Conservation (phyloP, 2,329 filamentous ascomycete species). For the Thelonectria discophora region DNA sequence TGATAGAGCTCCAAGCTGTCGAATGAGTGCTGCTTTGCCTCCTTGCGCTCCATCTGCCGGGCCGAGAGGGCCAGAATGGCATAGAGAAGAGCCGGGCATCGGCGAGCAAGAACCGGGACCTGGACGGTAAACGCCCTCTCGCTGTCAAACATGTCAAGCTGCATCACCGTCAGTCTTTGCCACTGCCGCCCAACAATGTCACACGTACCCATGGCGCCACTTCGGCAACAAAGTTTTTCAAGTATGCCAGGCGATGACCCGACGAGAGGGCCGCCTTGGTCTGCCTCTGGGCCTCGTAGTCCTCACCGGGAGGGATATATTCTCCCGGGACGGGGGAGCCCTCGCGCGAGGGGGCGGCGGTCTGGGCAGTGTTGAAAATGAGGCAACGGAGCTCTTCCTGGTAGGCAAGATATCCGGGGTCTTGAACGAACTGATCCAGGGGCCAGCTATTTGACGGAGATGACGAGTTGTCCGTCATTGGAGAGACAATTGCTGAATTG, state of each 20-base stretch:
- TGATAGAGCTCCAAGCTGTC: constrained; percentile 65
- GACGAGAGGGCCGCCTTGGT: constrained; percentile 44
- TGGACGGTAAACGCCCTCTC: constrained; percentile 62
- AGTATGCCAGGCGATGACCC: constrained; percentile 49
- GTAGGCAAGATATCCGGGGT: constrained; percentile 56
- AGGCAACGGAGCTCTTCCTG: constrained; percentile 57
- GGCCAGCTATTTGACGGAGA: constrained; percentile 44
- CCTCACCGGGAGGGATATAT: constrained; percentile 31
- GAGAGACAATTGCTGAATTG: constrained; percentile 3
- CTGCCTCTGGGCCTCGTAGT: constrained; percentile 34
- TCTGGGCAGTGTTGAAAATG: constrained; percentile 57
- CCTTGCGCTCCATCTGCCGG: constrained; percentile 62
- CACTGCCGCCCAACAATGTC: constrained; percentile 14
- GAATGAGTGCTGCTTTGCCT: constrained; percentile 53
- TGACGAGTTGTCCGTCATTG: constrained; percentile 37
- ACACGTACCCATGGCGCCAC: constrained; percentile 59
- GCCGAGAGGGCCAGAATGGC: constrained; percentile 64
- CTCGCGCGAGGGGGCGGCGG: constrained; percentile 52
- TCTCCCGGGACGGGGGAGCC: constrained; percentile 45
- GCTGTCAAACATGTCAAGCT: constrained; percentile 68
- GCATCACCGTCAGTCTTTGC: constrained; percentile 1
- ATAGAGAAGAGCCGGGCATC: constrained; percentile 57
- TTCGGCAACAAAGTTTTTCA: constrained; percentile 62
- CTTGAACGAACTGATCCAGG: constrained; percentile 48
- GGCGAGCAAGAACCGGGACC: constrained; percentile 58